Conservation (phyloP, 768 basidiomycete genomes). For the Boletus fagicola region DNA sequence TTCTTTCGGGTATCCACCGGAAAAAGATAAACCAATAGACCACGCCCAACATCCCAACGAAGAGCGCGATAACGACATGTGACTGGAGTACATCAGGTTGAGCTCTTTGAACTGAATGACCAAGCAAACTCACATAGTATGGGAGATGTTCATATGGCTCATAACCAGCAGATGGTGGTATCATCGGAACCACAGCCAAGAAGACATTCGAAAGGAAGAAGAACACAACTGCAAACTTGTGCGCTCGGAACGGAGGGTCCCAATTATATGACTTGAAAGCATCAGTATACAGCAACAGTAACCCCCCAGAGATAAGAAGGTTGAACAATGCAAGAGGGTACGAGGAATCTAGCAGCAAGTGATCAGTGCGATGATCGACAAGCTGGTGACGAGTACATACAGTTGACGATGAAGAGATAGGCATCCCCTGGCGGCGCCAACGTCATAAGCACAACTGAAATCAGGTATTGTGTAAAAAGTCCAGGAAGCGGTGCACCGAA, state of each 20-base stretch:
- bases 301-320: conserved; percentile 55
- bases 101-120: neutral
- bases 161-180: conserved; percentile 55
- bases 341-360: conserved; percentile 44
- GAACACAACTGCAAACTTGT: conserved; percentile 44
- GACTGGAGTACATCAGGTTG: conserved; percentile 34
- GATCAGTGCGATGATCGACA: neutral
- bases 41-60: conserved; percentile 47
- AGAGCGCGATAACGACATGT: conserved; percentile 48
- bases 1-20: conserved; percentile 46
- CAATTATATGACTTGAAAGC: conserved; percentile 47
- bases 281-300: conserved; percentile 57
- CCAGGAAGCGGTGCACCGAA: conserved; percentile 67
- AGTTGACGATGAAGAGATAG: conserved; percentile 66
- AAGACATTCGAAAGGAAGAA: conserved; percentile 69
- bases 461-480: conserved; percentile 57
- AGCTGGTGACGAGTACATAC: conserved; percentile 37
- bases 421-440: conserved; percentile 70
- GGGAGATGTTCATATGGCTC: conserved; percentile 57
- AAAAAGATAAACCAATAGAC: conserved; percentile 58
- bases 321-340: conserved; percentile 61
- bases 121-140: conserved; percentile 55
- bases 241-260: conserved; percentile 64
- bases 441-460: conserved; percentile 55
- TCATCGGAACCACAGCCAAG: conserved; percentile 56